Percentiles rank a stretch among this genome's conserved stretches.
Conservation (phyloP, 2,329 filamentous ascomycete genomes). For the Pseudogymnoascus sp. region DNA sequence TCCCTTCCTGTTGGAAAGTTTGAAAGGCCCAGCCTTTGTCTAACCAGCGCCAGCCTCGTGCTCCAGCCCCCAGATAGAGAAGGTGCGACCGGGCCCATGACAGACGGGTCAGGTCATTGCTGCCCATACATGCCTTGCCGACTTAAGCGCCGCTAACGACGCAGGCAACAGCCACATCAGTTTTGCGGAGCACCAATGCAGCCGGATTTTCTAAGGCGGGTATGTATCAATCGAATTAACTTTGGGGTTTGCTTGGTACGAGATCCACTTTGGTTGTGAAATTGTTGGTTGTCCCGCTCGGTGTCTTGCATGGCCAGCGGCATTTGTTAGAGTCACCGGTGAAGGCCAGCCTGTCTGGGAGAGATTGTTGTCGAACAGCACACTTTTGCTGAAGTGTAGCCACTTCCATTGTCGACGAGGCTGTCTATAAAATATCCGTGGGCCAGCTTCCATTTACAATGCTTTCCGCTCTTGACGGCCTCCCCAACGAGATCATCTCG, state of each 20-base stretch:
- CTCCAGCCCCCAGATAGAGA: neutral
- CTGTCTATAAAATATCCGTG: neutral
- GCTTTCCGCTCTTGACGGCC: neutral
- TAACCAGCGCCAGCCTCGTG: neutral
- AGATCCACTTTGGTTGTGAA: neutral
- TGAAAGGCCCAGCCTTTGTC: neutral
- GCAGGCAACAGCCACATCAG: neutral
- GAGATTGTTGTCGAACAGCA: neutral
- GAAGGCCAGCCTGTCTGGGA: neutral
- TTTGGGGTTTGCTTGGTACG: neutral
- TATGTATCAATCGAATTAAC: neutral
- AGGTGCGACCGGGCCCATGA: neutral
- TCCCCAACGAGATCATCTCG: conserved; percentile 4
- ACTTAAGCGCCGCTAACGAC: neutral
- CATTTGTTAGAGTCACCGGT: neutral
- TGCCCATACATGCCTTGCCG: neutral
- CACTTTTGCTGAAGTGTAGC: neutral
- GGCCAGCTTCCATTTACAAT: neutral
- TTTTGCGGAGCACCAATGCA: neutral
- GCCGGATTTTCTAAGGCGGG: neutral
- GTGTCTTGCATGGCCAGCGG: neutral
- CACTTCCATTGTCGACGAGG: neutral
- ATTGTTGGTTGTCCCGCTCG: neutral
- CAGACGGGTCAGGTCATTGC: neutral
- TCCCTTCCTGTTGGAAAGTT: neutral